A percentile compares a stretch with the other conserved stretches of the same genome.
phyloP scores from a whole-genome alignment of 495 filamentous ascomycete genomes.

The Hypoxylon crocopeplum region DNA sequence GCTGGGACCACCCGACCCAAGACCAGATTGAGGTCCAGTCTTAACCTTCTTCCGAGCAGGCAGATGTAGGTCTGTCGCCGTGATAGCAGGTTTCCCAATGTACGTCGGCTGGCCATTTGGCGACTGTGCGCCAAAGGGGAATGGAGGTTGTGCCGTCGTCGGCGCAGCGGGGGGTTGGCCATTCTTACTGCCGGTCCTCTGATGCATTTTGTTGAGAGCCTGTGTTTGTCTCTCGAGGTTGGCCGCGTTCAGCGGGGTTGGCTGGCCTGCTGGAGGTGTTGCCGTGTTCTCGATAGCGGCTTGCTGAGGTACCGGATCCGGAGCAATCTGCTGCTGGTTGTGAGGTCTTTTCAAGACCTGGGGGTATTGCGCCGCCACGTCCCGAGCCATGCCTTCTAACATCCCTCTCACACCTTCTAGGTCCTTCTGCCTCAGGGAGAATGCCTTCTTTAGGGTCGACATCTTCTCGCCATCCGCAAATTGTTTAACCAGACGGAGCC shows the following conservation, averaged over 20 bases:
- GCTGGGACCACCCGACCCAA: slow-evolving; percentile 36
- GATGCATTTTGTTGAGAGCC: slow-evolving; percentile 56
- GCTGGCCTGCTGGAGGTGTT: slow-evolving; percentile 39
- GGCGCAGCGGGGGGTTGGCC: slow-evolving; percentile 65
- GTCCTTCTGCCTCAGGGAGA: slow-evolving; percentile 65
- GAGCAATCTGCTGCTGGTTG: slow-evolving; percentile 23
- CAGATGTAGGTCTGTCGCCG: slow-evolving; percentile 57
- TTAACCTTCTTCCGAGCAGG: slow-evolving; percentile 63
- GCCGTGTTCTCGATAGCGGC: slow-evolving; percentile 23
- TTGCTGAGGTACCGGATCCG: slow-evolving; percentile 31
- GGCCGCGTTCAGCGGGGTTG: slow-evolving; percentile 64
- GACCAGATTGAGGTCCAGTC: slow-evolving; percentile 43
- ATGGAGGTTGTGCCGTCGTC: slow-evolving; percentile 69
- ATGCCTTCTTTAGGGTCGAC: slow-evolving; percentile 57
- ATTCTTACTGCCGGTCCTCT: slow-evolving; percentile 47
- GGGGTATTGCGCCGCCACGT: slow-evolving; percentile 31
- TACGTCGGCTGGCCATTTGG: slow-evolving; percentile 73
- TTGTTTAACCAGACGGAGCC: slow-evolving; percentile 64
- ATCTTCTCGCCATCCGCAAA: slow-evolving; percentile 60
- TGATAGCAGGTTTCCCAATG: slow-evolving; percentile 50
- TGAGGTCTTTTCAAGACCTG: slow-evolving; percentile 30
- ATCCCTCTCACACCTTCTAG: slow-evolving; percentile 58
- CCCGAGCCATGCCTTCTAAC: slow-evolving; percentile 47
- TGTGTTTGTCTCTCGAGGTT: slow-evolving; percentile 74
- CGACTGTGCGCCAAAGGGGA: slow-evolving; percentile 72